Conservation (phyloP, 2,329 filamentous ascomycete genomes). For the Pezicula carpinea region DNA sequence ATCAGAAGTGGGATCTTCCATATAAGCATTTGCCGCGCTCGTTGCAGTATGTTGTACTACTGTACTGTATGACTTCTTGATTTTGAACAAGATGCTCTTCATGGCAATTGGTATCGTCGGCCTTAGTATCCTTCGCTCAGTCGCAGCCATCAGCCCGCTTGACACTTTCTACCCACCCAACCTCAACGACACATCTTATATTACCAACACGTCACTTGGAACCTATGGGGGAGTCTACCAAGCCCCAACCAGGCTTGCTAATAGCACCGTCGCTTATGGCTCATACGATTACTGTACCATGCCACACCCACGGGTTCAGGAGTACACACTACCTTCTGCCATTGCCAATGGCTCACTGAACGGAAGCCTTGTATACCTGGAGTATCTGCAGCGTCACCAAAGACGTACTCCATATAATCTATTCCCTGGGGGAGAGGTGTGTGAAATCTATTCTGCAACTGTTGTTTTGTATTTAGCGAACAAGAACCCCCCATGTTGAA, state of each 20-base stretch:
- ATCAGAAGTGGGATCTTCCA: no score
- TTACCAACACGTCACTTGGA: constrained; percentile 30
- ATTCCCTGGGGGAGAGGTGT: constrained; percentile 33
- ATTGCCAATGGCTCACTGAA: constrained; percentile 24
- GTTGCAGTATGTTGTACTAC: no score
- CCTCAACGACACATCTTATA: constrained; percentile 33
- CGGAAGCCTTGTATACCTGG: constrained; percentile 31
- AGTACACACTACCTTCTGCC: constrained; percentile 28
- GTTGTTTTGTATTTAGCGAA: no score
- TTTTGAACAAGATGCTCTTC: constrained; percentile 7
- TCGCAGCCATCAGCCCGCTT: constrained; percentile 7
- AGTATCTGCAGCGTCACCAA: constrained; percentile 35
- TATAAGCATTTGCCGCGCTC: no score
- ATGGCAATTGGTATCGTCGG: background rate
- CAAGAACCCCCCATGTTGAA: no score
- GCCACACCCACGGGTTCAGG: constrained; percentile 31
- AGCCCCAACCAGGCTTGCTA: constrained; percentile 20
- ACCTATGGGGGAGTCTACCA: constrained; percentile 33
- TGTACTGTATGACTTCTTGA: no score
- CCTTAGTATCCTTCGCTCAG: background rate
- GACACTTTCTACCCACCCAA: constrained; percentile 31
- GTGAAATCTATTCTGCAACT: background rate
- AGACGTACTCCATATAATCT: constrained; percentile 35
- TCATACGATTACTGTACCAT: constrained; percentile 35
- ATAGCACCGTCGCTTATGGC: constrained; percentile 20